Percentiles rank a stretch among this genome's conserved stretches.
Conservation (phyloP, 2,329 filamentous ascomycete genomes). For the Fusarium chlamydosporum region DNA sequence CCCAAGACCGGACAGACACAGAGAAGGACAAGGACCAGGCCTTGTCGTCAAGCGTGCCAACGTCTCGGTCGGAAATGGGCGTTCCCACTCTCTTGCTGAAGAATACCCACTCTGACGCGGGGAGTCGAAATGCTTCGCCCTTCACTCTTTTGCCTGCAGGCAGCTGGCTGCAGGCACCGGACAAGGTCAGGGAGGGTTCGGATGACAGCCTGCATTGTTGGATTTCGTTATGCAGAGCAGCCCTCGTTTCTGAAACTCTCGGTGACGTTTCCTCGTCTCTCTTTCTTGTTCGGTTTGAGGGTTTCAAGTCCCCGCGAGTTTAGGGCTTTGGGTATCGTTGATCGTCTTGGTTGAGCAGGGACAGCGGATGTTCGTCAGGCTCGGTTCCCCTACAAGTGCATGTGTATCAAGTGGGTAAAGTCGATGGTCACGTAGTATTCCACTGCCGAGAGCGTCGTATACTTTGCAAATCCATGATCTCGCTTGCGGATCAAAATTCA, state of each 20-base stretch:
- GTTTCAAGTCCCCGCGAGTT: not conserved
- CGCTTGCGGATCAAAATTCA: conserved; percentile 34
- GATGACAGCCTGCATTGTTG: conserved; percentile 14
- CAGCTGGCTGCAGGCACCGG: conserved; percentile 23
- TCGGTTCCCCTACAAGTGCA: conserved; percentile 3
- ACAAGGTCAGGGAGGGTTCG: conserved; percentile 13
- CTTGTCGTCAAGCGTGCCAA: conserved; percentile 32
- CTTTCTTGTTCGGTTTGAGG: not conserved
- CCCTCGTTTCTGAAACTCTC: not conserved
- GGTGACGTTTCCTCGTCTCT: not conserved
- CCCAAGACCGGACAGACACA: not conserved
- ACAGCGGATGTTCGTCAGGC: conserved; percentile 1
- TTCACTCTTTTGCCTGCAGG: not conserved
- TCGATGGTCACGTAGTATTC: conserved; percentile 21
- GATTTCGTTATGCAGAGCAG: not conserved
- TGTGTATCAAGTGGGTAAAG: conserved; percentile 6
- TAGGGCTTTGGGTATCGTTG: conserved; percentile 8
- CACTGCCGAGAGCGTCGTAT: conserved; percentile 1
- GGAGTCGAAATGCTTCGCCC: conserved; percentile 32
- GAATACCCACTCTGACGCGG: conserved; percentile 38
- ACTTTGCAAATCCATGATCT: conserved; percentile 32
- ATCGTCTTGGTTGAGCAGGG: not conserved
- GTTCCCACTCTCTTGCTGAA: conserved; percentile 41
- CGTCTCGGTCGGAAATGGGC: conserved; percentile 35
- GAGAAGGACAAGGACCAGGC: conserved; percentile 39